Evolutionary conservation across 495 filamentous ascomycete genomes (phyloP).

Genomic region (Sphaerosporella brunnea): DNA sequence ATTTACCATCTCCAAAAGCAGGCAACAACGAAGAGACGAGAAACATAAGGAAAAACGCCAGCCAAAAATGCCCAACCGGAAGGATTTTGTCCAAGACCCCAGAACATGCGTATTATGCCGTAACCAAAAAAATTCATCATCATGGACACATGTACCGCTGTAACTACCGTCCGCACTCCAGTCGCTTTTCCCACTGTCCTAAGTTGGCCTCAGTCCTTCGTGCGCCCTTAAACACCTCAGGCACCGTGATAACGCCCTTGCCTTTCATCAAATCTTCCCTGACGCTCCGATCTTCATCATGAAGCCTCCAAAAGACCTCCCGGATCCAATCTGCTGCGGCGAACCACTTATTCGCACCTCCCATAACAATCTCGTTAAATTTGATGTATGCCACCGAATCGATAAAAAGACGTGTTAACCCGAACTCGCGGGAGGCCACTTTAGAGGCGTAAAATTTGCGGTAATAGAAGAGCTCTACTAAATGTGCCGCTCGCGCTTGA

Average conservation of each 20-base stretch:
- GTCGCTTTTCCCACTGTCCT: slow-evolving; percentile 3
- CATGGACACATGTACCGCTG: background rate
- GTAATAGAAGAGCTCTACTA: slow-evolving; percentile 23
- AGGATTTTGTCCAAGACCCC: background rate
- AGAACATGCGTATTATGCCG: background rate
- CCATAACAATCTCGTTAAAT: slow-evolving; percentile 26
- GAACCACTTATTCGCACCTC: slow-evolving; percentile 24
- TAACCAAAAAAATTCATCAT: slow-evolving; percentile 4
- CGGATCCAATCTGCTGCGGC: slow-evolving; percentile 22
- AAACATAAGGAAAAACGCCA: slow-evolving; percentile 1
- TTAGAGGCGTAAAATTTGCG: slow-evolving; percentile 23
- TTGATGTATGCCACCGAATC: slow-evolving; percentile 25
- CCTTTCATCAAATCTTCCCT: slow-evolving; percentile 16
- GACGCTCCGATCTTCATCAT: slow-evolving; percentile 11
- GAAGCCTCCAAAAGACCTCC: slow-evolving; percentile 23
- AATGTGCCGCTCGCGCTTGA: slow-evolving; percentile 15
- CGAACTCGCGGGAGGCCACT: slow-evolving; percentile 17
- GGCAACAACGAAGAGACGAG: slow-evolving; percentile 1
- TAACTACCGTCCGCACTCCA: background rate
- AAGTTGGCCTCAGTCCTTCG: slow-evolving; percentile 18
- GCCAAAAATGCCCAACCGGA: background rate
- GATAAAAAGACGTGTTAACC: slow-evolving; percentile 22
- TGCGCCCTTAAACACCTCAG: slow-evolving; percentile 15
- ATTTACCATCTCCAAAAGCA: background rate
- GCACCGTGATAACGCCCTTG: slow-evolving; percentile 16